Conservation (phyloP, 441 rosid species). For the Gossypium trilobum region DNA sequence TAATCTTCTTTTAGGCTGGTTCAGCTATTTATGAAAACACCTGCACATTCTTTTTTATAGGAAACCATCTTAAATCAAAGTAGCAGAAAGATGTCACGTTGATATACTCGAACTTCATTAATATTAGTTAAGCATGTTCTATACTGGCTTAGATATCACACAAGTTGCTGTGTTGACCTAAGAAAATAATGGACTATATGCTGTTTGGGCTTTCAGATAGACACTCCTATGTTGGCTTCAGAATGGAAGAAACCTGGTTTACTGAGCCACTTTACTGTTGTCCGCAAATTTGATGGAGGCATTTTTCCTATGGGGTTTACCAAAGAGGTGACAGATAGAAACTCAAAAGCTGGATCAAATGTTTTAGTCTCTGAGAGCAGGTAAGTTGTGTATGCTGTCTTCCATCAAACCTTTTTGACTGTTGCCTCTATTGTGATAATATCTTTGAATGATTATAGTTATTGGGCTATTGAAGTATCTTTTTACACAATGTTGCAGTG, state of each 20-base stretch:
- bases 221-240: constrained; percentile 76
- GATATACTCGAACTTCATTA: background rate
- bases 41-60: background rate
- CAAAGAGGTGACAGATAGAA: constrained; percentile 75
- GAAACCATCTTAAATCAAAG: background rate
- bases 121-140: background rate
- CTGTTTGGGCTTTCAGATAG: constrained; percentile 56
- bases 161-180: constrained; percentile 13
- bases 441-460: background rate
- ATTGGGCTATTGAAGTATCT: constrained; percentile 8
- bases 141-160: background rate
- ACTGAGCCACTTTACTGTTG: constrained; percentile 75
- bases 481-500: constrained; percentile 45
- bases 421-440: constrained; percentile 10
- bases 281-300: constrained; percentile 87
- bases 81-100: background rate
- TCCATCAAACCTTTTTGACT: constrained; percentile 5
- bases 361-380: constrained; percentile 74
- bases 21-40: background rate
- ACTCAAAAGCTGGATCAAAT: constrained; percentile 63
- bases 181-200: constrained; percentile 8
- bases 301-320: constrained; percentile 85
- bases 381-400: constrained; percentile 27
- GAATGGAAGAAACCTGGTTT: constrained; percentile 76
- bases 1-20: background rate